Conservation (phyloP, 768 basidiomycete genomes). For the Podaxis sp. region DNA sequence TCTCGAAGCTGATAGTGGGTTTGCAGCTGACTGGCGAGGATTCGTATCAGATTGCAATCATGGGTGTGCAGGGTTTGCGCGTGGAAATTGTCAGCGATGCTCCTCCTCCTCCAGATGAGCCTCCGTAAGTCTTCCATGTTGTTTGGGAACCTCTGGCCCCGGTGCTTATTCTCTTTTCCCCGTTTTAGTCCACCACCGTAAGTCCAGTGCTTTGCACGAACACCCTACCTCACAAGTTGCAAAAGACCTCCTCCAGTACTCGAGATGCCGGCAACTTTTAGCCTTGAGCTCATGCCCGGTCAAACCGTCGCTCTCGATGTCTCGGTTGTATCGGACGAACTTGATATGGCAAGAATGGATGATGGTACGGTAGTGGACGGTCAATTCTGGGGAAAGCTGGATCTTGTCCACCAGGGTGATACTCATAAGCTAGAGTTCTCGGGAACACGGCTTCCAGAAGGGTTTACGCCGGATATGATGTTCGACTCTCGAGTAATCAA, state of each 20-base stretch:
- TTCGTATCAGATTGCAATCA: slow-evolving; percentile 84
- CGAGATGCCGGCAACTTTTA: slow-evolving; percentile 86
- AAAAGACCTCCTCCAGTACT: slow-evolving; percentile 62
- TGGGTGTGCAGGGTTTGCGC: slow-evolving; percentile 75
- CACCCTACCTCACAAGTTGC: slow-evolving; percentile 1
- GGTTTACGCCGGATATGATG: slow-evolving; percentile 62
- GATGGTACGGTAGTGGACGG: slow-evolving; percentile 85
- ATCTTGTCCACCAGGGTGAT: slow-evolving; percentile 74
- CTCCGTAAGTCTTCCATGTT: slow-evolving; percentile 53
- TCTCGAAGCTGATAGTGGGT: slow-evolving; percentile 12
- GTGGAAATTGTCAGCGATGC: slow-evolving; percentile 86
- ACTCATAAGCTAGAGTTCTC: slow-evolving; percentile 79
- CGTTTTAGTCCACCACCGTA: slow-evolving; percentile 46
- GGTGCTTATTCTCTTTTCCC: slow-evolving; percentile 13
- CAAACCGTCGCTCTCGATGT: slow-evolving; percentile 80
- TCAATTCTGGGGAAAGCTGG: slow-evolving; percentile 84
- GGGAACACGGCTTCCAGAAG: slow-evolving; percentile 68
- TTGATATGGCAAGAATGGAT: slow-evolving; percentile 90
- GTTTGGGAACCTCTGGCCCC: slow-evolving; percentile 18
- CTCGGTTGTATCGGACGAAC: slow-evolving; percentile 72
- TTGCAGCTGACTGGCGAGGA: slow-evolving; percentile 75
- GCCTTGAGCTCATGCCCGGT: slow-evolving; percentile 73
- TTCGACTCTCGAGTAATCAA: slow-evolving; percentile 75
- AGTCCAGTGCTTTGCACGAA: slow-evolving; percentile 17
- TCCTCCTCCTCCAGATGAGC: slow-evolving; percentile 80